These are phyloP conservation scores for Termitomyces sp. DNA, from an alignment of 768 basidiomycete genomes.

Conservation along the genomic window DNA sequence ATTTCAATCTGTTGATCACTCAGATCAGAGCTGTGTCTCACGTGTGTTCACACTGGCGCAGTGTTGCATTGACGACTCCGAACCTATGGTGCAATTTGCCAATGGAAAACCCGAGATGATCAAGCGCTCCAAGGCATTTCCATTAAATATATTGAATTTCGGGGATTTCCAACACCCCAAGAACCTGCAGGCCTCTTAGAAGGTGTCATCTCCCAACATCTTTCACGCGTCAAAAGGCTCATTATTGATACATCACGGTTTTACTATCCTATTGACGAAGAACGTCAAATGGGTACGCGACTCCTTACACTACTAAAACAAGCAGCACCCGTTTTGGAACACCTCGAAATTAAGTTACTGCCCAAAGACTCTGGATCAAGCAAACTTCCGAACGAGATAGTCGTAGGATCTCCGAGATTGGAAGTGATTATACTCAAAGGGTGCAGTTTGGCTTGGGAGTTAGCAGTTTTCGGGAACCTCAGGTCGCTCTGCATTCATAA, in stretches of 20 bases:
- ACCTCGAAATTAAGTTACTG: background rate
- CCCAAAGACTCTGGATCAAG: background rate
- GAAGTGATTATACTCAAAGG: background rate
- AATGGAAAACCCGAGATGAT: background rate
- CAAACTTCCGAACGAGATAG: background rate
- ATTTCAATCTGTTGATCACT: too few species aligned
- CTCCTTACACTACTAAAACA: background rate
- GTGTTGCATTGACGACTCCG: background rate
- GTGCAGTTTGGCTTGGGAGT: background rate
- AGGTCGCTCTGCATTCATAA: background rate
- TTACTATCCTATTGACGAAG: background rate
- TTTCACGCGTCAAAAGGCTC: background rate
- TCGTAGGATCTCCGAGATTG: background rate
- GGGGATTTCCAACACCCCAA: too few species aligned
- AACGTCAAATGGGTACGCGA: background rate
- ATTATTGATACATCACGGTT: background rate
- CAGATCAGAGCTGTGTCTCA: background rate
- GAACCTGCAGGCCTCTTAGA: too few species aligned
- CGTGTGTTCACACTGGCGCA: background rate
- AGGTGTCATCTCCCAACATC: background rate
- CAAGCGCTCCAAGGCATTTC: background rate
- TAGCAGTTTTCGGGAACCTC: background rate
- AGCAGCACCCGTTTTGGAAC: background rate
- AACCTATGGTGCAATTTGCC: background rate
- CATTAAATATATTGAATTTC: background rate